These are phyloP conservation scores for Radiomyces spectabilis DNA, from an alignment of 192 early-diverging fungal genomes.

Conservation along the genomic window DNA sequence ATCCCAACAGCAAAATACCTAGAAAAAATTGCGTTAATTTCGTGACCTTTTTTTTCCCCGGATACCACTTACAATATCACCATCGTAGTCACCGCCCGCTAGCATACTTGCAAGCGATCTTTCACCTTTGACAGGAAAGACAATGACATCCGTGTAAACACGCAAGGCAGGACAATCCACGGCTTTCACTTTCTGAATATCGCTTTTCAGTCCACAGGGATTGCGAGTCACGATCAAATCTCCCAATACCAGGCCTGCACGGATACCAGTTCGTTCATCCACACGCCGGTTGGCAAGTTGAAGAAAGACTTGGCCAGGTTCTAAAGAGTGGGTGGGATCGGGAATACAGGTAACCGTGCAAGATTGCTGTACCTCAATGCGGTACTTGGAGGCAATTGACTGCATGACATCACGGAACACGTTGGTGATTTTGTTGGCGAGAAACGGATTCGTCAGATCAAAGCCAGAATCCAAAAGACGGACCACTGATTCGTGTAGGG, in stretches of 20 bases:
- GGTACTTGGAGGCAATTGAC: constrained; percentile 11
- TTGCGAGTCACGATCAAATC: constrained; percentile 40
- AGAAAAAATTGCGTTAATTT: neutral
- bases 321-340: constrained; percentile 22
- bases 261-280: constrained; percentile 15
- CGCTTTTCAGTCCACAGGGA: constrained; percentile 59
- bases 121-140: constrained; percentile 61
- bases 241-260: constrained; percentile 15
- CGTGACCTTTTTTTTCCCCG: neutral
- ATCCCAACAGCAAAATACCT: constrained; percentile 37
- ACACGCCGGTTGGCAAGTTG: constrained; percentile 14
- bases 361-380: constrained; percentile 17
- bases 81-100: constrained; percentile 76
- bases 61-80: constrained; percentile 40
- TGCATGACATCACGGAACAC: constrained; percentile 10
- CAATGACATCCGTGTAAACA: constrained; percentile 61
- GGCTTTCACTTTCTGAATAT: constrained; percentile 46
- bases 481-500: constrained; percentile 7
- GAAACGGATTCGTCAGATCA: constrained; percentile 16
- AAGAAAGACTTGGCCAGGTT: constrained; percentile 20
- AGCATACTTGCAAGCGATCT: constrained; percentile 65
- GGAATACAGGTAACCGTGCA: constrained; percentile 23
- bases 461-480: constrained; percentile 28
- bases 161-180: constrained; percentile 37
- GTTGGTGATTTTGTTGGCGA: constrained; percentile 15